Conservation (phyloP, 1,139 yeast genomes). For the Kodamaea fungicola region DNA sequence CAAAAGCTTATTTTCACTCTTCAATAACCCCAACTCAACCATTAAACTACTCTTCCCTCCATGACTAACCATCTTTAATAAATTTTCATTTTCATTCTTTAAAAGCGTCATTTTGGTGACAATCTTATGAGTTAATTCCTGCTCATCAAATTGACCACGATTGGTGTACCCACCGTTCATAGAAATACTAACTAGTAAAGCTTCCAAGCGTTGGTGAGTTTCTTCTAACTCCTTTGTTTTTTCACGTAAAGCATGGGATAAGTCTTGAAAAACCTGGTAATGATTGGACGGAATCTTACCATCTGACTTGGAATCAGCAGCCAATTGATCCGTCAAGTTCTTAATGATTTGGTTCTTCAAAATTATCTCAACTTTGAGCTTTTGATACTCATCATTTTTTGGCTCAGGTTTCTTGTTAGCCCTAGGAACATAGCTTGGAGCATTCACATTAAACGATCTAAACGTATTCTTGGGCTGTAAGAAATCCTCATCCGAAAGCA, state of each 20-base stretch:
- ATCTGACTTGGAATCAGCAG: slow-evolving; percentile 14
- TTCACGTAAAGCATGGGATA: slow-evolving; percentile 47
- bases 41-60: slow-evolving; percentile 71
- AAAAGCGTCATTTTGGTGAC: slow-evolving; percentile 59
- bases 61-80: slow-evolving; percentile 66
- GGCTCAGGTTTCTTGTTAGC: background rate
- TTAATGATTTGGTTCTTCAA: slow-evolving; percentile 35
- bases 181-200: slow-evolving; percentile 42
- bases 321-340: slow-evolving; percentile 32
- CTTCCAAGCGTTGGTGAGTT: slow-evolving; percentile 60
- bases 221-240: slow-evolving; percentile 56
- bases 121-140: slow-evolving; percentile 75
- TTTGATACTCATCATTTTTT: slow-evolving; percentile 18
- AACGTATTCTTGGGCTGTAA: too few species aligned
- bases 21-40: slow-evolving; percentile 62
- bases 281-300: slow-evolving; percentile 39
- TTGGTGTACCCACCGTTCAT: slow-evolving; percentile 28
- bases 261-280: slow-evolving; percentile 46
- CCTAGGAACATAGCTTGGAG: slow-evolving; percentile 30
- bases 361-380: slow-evolving; percentile 30
- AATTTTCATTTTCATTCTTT: slow-evolving; percentile 66
- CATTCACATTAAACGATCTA: slow-evolving; percentile 20
- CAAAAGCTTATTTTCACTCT: slow-evolving; percentile 26
- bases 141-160: slow-evolving; percentile 63
- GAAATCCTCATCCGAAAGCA: too few species aligned